Evolutionary conservation across 768 basidiomycete species (phyloP).

Genomic region (Lactarius hengduanensis): DNA sequence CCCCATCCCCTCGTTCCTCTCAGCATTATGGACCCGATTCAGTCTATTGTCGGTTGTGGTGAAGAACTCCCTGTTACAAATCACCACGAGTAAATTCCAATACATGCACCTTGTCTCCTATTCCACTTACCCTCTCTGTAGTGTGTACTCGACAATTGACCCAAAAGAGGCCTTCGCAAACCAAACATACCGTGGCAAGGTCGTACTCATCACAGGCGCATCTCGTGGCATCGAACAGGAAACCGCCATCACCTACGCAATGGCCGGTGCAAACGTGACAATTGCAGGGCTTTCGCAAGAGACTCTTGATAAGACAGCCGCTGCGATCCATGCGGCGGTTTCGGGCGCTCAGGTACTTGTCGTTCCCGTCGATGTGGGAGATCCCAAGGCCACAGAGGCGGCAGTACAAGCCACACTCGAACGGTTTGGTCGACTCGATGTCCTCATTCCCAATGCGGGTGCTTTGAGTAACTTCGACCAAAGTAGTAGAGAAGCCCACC

Average conservation of each 20-base stretch:
- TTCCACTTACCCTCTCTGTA: neutral
- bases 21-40: neutral
- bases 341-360: neutral
- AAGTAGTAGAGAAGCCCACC: too few species aligned
- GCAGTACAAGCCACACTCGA: too few species aligned
- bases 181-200: constrained; percentile 21
- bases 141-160: neutral
- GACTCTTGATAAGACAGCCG: constrained; percentile 23
- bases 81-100: neutral
- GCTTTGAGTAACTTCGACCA: too few species aligned
- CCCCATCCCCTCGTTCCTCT: neutral
- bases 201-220: constrained; percentile 9
- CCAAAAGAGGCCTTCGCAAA: neutral
- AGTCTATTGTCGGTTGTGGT: neutral
- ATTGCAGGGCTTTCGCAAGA: constrained; percentile 13
- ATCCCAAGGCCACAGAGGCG: too few species aligned
- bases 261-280: constrained; percentile 21
- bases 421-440: too few species aligned
- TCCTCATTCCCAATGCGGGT: too few species aligned
- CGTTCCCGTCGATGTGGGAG: too few species aligned
- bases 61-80: neutral
- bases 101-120: neutral
- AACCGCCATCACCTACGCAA: constrained; percentile 19
- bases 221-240: constrained; percentile 24
- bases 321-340: neutral